Conservation (phyloP, 2,329 filamentous ascomycete species). For the Cercospora brassicicola region DNA sequence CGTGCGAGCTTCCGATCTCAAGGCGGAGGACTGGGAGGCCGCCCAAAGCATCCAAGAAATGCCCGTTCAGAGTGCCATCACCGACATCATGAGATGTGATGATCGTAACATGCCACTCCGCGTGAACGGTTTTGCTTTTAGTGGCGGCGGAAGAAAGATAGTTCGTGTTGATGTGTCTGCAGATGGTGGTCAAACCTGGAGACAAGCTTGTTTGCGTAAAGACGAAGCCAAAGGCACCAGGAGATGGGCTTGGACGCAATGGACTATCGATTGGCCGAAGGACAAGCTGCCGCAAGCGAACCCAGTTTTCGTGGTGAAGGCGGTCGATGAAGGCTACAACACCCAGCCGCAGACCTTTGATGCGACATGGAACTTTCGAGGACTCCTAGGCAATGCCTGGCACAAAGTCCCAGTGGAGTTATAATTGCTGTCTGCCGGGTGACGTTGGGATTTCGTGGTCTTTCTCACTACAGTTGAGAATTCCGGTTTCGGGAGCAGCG, state of each 20-base stretch:
- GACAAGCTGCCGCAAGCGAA: constrained; percentile 41
- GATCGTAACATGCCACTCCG: constrained; percentile 28
- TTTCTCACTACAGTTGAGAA: not conserved
- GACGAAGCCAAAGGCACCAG: constrained; percentile 53
- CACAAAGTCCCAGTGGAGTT: constrained; percentile 51
- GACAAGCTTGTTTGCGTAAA: constrained; percentile 60
- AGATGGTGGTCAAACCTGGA: constrained; percentile 64
- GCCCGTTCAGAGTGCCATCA: constrained; percentile 68
- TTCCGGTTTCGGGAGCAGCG: not conserved
- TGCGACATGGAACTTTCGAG: constrained; percentile 63
- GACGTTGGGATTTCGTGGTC: not conserved
- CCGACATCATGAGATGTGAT: constrained; percentile 37
- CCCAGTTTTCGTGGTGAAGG: constrained; percentile 59
- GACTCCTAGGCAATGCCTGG: constrained; percentile 68
- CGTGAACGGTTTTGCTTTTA: constrained; percentile 66
- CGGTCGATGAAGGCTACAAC: constrained; percentile 66
- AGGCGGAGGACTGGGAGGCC: constrained; percentile 59
- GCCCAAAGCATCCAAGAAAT: constrained; percentile 67
- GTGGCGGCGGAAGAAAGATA: constrained; percentile 65
- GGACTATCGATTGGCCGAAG: constrained; percentile 52
- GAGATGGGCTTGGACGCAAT: constrained; percentile 65
- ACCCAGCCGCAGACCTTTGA: constrained; percentile 63
- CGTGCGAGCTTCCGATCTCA: constrained; percentile 38
- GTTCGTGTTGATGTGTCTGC: constrained; percentile 67
- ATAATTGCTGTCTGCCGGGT: not conserved